Evolutionary conservation across 257 asterid genomes (phyloP).

Genomic region (Przewalskia tangutica): DNA sequence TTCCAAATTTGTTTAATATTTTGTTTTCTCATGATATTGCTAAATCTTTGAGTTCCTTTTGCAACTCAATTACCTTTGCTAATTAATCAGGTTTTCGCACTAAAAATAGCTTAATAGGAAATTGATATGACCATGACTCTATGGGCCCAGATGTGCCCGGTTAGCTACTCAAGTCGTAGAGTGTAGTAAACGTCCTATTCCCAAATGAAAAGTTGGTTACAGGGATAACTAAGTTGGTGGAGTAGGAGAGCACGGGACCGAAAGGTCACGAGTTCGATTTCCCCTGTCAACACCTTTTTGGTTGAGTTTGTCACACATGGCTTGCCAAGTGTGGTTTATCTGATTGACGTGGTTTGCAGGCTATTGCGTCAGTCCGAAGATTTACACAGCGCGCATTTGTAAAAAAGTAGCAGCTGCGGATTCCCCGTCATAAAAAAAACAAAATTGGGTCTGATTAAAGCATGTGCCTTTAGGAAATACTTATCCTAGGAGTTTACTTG

Average conservation of each 20-base stretch:
- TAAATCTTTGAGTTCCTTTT: not conserved
- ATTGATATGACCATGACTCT: not conserved
- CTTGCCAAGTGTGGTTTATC: too few relatives aligned
- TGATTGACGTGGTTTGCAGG: too few relatives aligned
- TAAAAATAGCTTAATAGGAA: not conserved
- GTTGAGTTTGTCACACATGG: too few relatives aligned
- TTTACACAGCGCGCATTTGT: too few relatives aligned
- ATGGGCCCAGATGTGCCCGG: not conserved
- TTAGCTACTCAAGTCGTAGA: not conserved
- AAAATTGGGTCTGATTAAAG: not conserved
- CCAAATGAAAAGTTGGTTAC: not conserved
- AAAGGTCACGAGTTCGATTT: too few relatives aligned
- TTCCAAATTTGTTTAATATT: not conserved
- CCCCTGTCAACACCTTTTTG: too few relatives aligned
- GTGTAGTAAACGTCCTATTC: not conserved
- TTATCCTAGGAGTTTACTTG: not conserved
- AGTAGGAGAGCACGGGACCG: too few relatives aligned
- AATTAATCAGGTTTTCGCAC: not conserved
- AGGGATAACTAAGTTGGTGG: too few relatives aligned
- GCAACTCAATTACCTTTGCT: not conserved
- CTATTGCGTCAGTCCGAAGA: too few relatives aligned
- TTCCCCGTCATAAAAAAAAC: too few relatives aligned
- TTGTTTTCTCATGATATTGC: not conserved
- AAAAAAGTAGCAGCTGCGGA: too few relatives aligned
- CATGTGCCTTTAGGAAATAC: not conserved